A percentile compares a stretch with the other conserved stretches of the same genome.
Conservation (phyloP, 768 basidiomycete species). For the Nidularia pulvinata region DNA sequence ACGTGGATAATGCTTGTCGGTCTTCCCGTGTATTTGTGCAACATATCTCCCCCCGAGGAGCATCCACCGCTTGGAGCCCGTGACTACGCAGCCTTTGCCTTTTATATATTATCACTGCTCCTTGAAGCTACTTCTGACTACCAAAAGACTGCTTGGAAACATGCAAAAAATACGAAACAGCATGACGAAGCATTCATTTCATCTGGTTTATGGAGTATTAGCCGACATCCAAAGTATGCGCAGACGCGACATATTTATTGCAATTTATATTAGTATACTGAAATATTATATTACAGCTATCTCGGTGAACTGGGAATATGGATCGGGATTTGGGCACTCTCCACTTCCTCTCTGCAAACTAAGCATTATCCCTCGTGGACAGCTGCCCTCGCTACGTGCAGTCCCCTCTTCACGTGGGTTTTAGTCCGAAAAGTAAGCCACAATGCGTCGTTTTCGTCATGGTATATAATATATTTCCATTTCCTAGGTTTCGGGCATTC, state of each 20-base stretch:
- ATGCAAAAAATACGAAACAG: slow-evolving; percentile 54
- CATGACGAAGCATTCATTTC: slow-evolving; percentile 75
- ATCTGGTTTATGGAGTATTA: slow-evolving; percentile 64
- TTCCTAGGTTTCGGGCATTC: slow-evolving; percentile 63
- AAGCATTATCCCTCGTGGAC: slow-evolving; percentile 42
- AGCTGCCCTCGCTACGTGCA: slow-evolving; percentile 45
- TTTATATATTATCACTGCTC: slow-evolving; percentile 58
- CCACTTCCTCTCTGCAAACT: slow-evolving; percentile 44
- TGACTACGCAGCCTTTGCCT: slow-evolving; percentile 52
- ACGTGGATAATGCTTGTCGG: slow-evolving; percentile 72
- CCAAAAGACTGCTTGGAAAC: slow-evolving; percentile 67
- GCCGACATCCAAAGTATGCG: slow-evolving; percentile 73
- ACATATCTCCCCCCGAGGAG: slow-evolving; percentile 45
- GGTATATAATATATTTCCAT: too few relatives aligned
- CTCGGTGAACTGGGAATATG: slow-evolving; percentile 73
- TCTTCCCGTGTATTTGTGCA: slow-evolving; percentile 67
- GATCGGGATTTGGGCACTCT: slow-evolving; percentile 64
- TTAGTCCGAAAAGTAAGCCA: slow-evolving; percentile 42
- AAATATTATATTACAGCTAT: slow-evolving; percentile 40
- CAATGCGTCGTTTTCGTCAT: slow-evolving; percentile 15
- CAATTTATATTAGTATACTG: too few relatives aligned
- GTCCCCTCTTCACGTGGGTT: slow-evolving; percentile 66
- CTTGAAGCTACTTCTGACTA: slow-evolving; percentile 64
- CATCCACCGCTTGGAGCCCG: slow-evolving; percentile 52
- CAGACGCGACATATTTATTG: too few relatives aligned